Evolutionary conservation across 2,329 filamentous ascomycete genomes (phyloP).

Genomic region (Cercospora sp.): DNA sequence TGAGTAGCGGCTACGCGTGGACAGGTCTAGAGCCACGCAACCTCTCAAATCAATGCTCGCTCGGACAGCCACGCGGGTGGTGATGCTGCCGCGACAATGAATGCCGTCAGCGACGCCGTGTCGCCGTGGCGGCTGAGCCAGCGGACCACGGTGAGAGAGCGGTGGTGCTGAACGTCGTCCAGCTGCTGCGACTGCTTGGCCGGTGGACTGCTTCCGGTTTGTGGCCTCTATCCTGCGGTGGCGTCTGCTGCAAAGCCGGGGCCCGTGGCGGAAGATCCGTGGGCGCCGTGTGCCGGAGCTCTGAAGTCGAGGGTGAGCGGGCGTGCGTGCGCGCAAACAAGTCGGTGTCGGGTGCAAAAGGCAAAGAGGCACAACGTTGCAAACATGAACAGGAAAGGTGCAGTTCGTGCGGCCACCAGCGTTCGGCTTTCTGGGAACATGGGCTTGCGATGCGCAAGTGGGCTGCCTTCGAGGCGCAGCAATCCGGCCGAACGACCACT

Average conservation of each 20-base stretch:
- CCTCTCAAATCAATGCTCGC: not conserved
- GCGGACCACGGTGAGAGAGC: not conserved
- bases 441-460: slow-evolving; percentile 1
- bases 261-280: slow-evolving; percentile 9
- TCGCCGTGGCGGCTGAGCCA: not conserved
- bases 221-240: slow-evolving; percentile 11
- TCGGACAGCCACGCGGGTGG: not conserved
- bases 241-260: slow-evolving; percentile 16
- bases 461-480: slow-evolving; percentile 2
- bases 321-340: not conserved
- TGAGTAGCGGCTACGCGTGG: not conserved
- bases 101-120: not conserved
- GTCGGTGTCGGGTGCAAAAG: not conserved
- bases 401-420: slow-evolving; percentile 9
- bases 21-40: not conserved
- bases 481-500: slow-evolving; percentile 1
- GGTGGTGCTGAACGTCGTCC: not conserved
- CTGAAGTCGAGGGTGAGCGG: not conserved
- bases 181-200: not conserved
- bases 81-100: not conserved
- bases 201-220: not conserved
- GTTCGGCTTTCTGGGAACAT: slow-evolving; percentile 7
- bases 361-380: slow-evolving; percentile 1
- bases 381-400: slow-evolving; percentile 7
- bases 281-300: slow-evolving; percentile 1